These are phyloP conservation scores for Microcera coccophila DNA, from an alignment of 2,329 filamentous ascomycete species.

Conservation along the genomic window DNA sequence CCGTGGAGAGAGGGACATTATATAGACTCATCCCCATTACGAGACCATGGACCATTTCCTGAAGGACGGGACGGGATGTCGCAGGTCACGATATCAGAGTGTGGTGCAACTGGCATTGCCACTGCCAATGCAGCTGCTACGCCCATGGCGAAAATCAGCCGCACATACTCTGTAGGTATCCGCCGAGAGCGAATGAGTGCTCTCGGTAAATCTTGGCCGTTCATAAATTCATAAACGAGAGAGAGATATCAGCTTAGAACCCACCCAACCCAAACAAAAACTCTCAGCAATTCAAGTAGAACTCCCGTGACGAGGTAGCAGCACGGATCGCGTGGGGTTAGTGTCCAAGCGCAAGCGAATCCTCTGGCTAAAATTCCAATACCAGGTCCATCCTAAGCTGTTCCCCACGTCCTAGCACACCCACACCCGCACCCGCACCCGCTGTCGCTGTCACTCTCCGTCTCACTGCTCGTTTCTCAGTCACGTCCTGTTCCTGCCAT, in stretches of 20 bases:
- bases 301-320: slow-evolving; percentile 5
- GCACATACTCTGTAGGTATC: background rate
- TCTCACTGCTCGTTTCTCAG: slow-evolving; percentile 10
- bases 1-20: background rate
- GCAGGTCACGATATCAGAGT: background rate
- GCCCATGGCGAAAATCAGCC: background rate
- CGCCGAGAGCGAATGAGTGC: background rate
- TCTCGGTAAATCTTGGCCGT: background rate
- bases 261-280: background rate
- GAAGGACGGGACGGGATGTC: background rate
- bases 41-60: no score
- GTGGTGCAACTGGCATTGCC: background rate
- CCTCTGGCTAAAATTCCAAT: background rate
- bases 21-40: background rate
- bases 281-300: background rate
- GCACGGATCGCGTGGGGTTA: slow-evolving; percentile 11
- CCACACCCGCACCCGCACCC: slow-evolving; percentile 13
- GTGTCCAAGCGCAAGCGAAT: slow-evolving; percentile 8
- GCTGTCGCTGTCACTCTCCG: slow-evolving; percentile 8
- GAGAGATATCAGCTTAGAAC: background rate
- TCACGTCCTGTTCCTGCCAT: slow-evolving; percentile 10
- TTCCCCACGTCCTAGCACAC: slow-evolving; percentile 11
- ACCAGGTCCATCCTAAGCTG: slow-evolving; percentile 2
- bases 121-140: no score
- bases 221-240: background rate